These are phyloP conservation scores for Rhodotorula taiwanensis DNA, from an alignment of 768 basidiomycete genomes.

Conservation along the genomic window DNA sequence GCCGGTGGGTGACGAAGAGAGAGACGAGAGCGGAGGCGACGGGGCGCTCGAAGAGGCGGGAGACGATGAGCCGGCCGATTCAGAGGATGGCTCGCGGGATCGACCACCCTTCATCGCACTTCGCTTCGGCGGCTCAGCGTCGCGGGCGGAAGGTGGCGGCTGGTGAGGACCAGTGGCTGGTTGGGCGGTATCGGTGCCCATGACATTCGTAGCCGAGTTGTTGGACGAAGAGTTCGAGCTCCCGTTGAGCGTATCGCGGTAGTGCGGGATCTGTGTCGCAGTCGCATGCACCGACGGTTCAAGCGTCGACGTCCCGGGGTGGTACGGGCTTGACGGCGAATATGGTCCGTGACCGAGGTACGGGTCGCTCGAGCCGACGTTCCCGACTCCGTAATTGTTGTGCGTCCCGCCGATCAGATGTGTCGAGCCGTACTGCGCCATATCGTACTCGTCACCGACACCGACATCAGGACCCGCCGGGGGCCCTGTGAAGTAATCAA, in stretches of 20 bases:
- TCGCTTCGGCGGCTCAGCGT: slow-evolving; percentile 11
- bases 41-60: slow-evolving; percentile 3
- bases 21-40: background rate
- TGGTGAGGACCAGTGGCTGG: slow-evolving; percentile 15
- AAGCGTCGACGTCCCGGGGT: slow-evolving; percentile 5
- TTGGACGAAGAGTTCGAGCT: background rate
- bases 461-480: slow-evolving; percentile 53
- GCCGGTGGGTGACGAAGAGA: background rate
- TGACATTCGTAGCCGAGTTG: no score
- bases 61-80: slow-evolving; percentile 1
- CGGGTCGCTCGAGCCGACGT: background rate
- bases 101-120: slow-evolving; percentile 27
- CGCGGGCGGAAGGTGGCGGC: background rate
- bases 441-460: slow-evolving; percentile 37
- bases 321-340: slow-evolving; percentile 19
- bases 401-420: slow-evolving; percentile 31
- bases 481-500: slow-evolving; percentile 53
- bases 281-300: slow-evolving; percentile 10
- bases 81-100: slow-evolving; percentile 23
- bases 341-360: slow-evolving; percentile 25
- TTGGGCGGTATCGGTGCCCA: no score
- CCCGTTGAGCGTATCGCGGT: slow-evolving; percentile 11
- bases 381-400: slow-evolving; percentile 28
- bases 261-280: slow-evolving; percentile 18
- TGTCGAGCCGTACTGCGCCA: slow-evolving; percentile 33